A percentile compares a stretch with the other conserved stretches of the same genome.
Evolutionary conservation across 495 filamentous ascomycete species (phyloP).

Genomic region (Daldinia childiae): DNA sequence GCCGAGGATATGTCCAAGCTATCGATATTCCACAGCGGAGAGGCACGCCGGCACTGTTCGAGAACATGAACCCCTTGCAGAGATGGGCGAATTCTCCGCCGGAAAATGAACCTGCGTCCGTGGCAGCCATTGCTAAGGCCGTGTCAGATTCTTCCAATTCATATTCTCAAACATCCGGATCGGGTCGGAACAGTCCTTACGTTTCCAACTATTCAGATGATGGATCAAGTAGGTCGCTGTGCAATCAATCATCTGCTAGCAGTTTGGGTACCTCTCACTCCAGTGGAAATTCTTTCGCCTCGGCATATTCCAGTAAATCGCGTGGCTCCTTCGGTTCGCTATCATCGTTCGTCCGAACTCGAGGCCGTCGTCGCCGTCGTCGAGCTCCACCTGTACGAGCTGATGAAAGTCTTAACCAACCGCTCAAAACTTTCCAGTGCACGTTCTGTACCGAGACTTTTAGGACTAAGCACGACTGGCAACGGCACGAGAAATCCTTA

Average conservation of each 20-base stretch:
- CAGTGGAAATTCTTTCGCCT: slow-evolving; percentile 74
- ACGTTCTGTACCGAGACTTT: slow-evolving; percentile 87
- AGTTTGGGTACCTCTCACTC: slow-evolving; percentile 77
- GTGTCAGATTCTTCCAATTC: slow-evolving; percentile 67
- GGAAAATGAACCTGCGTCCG: slow-evolving; percentile 84
- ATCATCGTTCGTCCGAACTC: slow-evolving; percentile 58
- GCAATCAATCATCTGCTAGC: slow-evolving; percentile 74
- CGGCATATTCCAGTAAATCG: slow-evolving; percentile 75
- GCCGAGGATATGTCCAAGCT: slow-evolving; percentile 60
- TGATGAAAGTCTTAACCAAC: slow-evolving; percentile 43
- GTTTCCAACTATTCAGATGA: slow-evolving; percentile 66
- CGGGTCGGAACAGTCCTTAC: slow-evolving; percentile 62
- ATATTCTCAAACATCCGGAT: slow-evolving; percentile 51
- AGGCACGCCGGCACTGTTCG: slow-evolving; percentile 59
- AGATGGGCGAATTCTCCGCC: slow-evolving; percentile 88
- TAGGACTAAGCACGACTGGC: slow-evolving; percentile 86
- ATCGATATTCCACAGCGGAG: slow-evolving; percentile 72
- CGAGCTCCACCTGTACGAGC: slow-evolving; percentile 52
- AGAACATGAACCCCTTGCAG: slow-evolving; percentile 82
- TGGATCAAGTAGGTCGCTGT: slow-evolving; percentile 74
- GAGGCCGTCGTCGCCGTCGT: slow-evolving; percentile 76
- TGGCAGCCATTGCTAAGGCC: slow-evolving; percentile 80
- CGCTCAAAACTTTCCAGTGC: slow-evolving; percentile 74
- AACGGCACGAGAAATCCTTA: slow-evolving; percentile 81
- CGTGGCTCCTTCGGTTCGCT: slow-evolving; percentile 73